Evolutionary conservation across 768 basidiomycete species (phyloP).

Genomic region (Termitomyces heimii): DNA sequence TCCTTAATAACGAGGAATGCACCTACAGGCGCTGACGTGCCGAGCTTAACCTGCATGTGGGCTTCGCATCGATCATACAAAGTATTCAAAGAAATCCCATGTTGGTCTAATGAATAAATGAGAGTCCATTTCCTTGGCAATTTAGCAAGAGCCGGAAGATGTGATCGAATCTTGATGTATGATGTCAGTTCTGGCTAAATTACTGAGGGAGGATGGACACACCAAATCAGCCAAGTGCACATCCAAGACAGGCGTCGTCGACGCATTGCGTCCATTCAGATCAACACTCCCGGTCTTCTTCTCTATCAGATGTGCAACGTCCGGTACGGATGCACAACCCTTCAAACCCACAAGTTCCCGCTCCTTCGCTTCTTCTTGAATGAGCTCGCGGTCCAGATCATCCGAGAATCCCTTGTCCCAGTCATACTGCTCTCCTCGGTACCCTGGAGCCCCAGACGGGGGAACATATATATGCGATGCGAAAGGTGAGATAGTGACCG

Average conservation of each 20-base stretch:
- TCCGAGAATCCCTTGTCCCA: slow-evolving; percentile 68
- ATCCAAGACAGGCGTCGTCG: slow-evolving; percentile 47
- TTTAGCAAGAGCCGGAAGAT: slow-evolving; percentile 69
- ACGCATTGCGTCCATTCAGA: slow-evolving; percentile 49
- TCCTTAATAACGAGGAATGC: slow-evolving; percentile 67
- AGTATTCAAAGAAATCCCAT: slow-evolving; percentile 89
- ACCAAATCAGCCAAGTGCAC: slow-evolving; percentile 57
- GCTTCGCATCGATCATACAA: slow-evolving; percentile 66
- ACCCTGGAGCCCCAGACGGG: slow-evolving; percentile 72
- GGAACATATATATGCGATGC: slow-evolving; percentile 34
- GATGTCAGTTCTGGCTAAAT: not conserved
- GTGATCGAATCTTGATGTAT: slow-evolving; percentile 57
- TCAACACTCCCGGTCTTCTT: slow-evolving; percentile 43
- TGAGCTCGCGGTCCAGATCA: slow-evolving; percentile 36
- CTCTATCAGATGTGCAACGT: slow-evolving; percentile 43
- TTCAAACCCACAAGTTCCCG: slow-evolving; percentile 15
- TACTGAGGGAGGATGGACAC: slow-evolving; percentile 16
- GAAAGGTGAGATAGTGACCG: slow-evolving; percentile 29
- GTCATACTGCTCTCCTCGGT: slow-evolving; percentile 51
- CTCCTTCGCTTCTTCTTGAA: slow-evolving; percentile 10
- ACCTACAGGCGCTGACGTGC: slow-evolving; percentile 23
- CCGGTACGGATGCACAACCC: slow-evolving; percentile 5
- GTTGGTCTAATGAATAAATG: slow-evolving; percentile 88
- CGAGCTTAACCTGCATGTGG: slow-evolving; percentile 22
- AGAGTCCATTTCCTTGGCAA: slow-evolving; percentile 71